Evolutionary conservation across 1,284 basidiomycete genomes (phyloP), one percentile per base, ranked within the genome.

Genomic region (Sporisorium graminicola): DNA sequence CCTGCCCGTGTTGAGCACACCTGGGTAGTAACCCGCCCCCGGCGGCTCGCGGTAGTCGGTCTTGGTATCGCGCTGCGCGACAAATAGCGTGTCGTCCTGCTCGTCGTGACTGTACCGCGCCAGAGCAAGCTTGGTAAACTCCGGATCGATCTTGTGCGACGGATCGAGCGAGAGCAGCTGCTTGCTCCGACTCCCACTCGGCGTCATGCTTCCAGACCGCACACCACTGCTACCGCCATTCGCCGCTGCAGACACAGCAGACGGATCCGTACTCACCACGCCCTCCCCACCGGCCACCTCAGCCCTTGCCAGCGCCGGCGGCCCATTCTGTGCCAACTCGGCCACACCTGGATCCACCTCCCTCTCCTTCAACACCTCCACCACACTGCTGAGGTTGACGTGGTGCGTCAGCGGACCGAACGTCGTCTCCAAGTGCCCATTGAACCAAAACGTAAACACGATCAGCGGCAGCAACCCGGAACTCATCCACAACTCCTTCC

Each of bases 81-180:
- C 93, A 83, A 98, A 98, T 31, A 98, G 86, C 2, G 93, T 95
- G 77, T 97, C 95, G 81, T 97, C 95, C 82, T 95, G 94, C 82
- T 94, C 65, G 92, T 89, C 63, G 92, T 90, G 59, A 13, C 80
- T 61, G 44, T 79, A 92, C 94, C 71, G 95, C 86, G 82, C 94
- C 92, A 74, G 24, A 0, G 71, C 74, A 16, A 82, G 65, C 27
- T 66, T 65, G 14, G 65, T 80, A n/a, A 63, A 75, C 33, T 73
- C 68, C 14, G 52, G 60, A 59, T 66, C 76, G 47, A 67, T 63
- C 60, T 69, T 70, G 40, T 58, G 58, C 26, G 33, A 37, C 18
- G 71, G 64, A 58, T 68, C 64, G 24, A 72, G 58, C 46, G 58
- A 58, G 0, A 77, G 53, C 35, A 77, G 33, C 22, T 65, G 59